Percentiles rank a stretch among this genome's conserved stretches.
Conservation (phyloP, 2,329 filamentous ascomycete species). For the Neoscytalidium dimidiatum region DNA sequence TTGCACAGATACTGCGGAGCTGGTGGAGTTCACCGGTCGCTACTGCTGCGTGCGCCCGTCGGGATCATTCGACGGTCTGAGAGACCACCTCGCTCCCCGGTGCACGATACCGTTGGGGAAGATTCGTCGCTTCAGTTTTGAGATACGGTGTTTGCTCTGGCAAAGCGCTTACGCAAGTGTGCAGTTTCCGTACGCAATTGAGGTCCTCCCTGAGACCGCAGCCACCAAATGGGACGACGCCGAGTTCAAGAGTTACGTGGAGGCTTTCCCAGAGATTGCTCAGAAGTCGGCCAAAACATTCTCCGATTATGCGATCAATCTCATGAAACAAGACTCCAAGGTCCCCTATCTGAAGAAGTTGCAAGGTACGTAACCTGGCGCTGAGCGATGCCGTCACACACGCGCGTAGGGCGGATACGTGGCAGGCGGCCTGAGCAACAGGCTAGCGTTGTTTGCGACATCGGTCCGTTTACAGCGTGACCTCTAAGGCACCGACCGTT, state of each 20-base stretch:
- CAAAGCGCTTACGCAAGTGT: background rate
- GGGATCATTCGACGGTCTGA: background rate
- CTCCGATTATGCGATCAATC: constrained; percentile 67
- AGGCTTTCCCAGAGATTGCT: constrained; percentile 69
- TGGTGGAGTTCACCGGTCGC: constrained; percentile 13
- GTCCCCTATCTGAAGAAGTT: constrained; percentile 75
- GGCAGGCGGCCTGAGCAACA: constrained; percentile 5
- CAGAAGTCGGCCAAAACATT: constrained; percentile 61
- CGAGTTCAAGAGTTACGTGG: constrained; percentile 66
- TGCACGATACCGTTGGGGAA: background rate
- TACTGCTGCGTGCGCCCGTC: background rate
- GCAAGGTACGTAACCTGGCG: constrained; percentile 52
- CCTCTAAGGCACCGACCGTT: background rate
- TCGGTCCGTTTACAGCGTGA: constrained; percentile 16
- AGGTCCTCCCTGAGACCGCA: constrained; percentile 65
- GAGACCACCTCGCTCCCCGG: background rate
- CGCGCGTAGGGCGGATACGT: constrained; percentile 27
- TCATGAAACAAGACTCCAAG: constrained; percentile 74
- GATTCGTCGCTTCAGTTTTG: background rate
- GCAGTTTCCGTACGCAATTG: constrained; percentile 77
- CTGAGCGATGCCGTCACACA: constrained; percentile 14
- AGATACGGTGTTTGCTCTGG: constrained; percentile 2
- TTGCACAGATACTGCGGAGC: constrained; percentile 13
- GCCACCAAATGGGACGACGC: constrained; percentile 66
- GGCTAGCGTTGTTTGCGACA: constrained; percentile 13